phyloP scores from a whole-genome alignment of 768 basidiomycete genomes.

The Lactifluus hygrophoroides region DNA sequence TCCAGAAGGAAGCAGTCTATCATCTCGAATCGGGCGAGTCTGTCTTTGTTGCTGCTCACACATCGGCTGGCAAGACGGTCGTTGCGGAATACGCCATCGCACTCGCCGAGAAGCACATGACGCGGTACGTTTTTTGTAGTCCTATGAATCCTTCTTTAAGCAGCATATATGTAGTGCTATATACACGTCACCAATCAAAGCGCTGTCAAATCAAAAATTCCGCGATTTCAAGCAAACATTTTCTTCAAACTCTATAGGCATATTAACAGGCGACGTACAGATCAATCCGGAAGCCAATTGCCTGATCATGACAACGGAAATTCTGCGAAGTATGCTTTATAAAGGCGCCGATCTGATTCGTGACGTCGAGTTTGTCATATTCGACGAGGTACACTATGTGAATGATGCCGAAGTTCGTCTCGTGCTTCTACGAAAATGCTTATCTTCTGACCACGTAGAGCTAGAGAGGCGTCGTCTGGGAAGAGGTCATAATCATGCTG shows the following conservation, averaged over 20 bases:
- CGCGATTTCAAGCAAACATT: slow-evolving; percentile 98
- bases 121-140: slow-evolving; percentile 49
- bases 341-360: slow-evolving; percentile 97
- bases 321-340: slow-evolving; percentile 95
- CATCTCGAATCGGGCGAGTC: slow-evolving; percentile 96
- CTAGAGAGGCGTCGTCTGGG: slow-evolving; percentile 98
- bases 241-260: slow-evolving; percentile 84
- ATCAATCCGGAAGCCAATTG: slow-evolving; percentile 98
- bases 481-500: slow-evolving; percentile 99
- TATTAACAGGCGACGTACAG: slow-evolving; percentile 96
- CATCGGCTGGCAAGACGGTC: slow-evolving; percentile 98
- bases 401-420: slow-evolving; percentile 87
- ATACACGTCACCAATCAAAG: slow-evolving; percentile 98
- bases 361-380: slow-evolving; percentile 98
- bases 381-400: slow-evolving; percentile 99
- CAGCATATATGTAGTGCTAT: slow-evolving; percentile 65
- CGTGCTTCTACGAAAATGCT: neutral
- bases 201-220: slow-evolving; percentile 97
- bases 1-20: slow-evolving; percentile 98
- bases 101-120: slow-evolving; percentile 96
- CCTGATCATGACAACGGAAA: slow-evolving; percentile 97
- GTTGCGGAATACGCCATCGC: slow-evolving; percentile 99
- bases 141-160: neutral
- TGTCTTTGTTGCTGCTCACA: slow-evolving; percentile 99
- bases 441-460: neutral